These are phyloP conservation scores for Ananas comosus DNA, from an alignment of 176 grass and related monocot species.

Conservation along the genomic window DNA sequence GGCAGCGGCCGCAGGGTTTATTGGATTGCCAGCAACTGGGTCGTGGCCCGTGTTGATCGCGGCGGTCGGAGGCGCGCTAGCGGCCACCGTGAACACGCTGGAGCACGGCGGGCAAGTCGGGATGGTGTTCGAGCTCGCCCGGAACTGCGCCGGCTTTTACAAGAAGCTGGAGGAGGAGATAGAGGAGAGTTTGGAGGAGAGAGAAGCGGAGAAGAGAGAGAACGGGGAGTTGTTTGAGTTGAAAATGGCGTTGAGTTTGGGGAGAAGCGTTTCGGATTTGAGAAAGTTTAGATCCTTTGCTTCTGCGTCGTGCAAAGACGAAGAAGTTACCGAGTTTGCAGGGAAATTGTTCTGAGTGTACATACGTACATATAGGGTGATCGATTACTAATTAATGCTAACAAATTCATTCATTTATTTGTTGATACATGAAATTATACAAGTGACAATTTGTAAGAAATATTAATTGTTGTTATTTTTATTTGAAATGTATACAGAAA, in stretches of 20 bases:
- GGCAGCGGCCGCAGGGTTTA: not conserved
- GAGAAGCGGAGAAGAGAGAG: conserved; percentile 5
- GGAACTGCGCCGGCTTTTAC: conserved; percentile 12
- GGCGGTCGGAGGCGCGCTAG: not conserved
- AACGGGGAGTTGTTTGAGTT: conserved; percentile 11
- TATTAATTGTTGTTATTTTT: too few species aligned
- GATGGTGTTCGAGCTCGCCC: conserved; percentile 8
- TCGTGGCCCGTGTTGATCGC: not conserved
- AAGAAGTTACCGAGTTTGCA: conserved; percentile 10
- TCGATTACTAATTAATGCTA: too few species aligned
- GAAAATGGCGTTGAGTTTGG: conserved; percentile 9
- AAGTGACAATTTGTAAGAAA: too few species aligned
- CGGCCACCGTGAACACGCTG: conserved; percentile 2
- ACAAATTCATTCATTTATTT: too few species aligned
- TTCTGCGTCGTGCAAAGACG: not conserved
- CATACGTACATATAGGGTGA: not conserved
- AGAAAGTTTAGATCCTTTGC: not conserved
- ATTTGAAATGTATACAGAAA: too few species aligned
- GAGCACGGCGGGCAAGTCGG: conserved; percentile 14
- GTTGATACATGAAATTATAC: too few species aligned
- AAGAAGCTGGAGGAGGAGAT: conserved; percentile 9
- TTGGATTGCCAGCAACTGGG: not conserved
- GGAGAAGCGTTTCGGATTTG: conserved; percentile 3
- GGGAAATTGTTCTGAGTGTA: conserved; percentile 4
- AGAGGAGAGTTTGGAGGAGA: conserved; percentile 8